Evolutionary conservation across 2,329 filamentous ascomycete species (phyloP).

Genomic region (Reticulascus tulasneorum): DNA sequence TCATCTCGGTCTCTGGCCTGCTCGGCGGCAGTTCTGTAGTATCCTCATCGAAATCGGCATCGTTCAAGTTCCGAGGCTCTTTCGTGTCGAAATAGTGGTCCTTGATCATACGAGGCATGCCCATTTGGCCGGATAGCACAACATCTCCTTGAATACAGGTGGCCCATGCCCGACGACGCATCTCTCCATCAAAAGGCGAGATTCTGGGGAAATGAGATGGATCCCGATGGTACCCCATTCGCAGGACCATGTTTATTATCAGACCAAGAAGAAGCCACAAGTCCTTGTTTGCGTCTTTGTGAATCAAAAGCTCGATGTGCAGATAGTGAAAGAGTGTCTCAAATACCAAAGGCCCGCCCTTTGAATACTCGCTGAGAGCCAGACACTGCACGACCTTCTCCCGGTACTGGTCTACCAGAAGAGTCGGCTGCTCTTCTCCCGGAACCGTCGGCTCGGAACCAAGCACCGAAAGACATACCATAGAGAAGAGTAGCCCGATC

Average conservation of each 20-base stretch:
- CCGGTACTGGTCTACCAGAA: constrained; percentile 18
- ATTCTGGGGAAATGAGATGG: constrained; percentile 35
- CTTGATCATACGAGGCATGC: constrained; percentile 39
- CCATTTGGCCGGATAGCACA: constrained; percentile 39
- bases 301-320: constrained; percentile 5
- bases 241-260: constrained; percentile 29
- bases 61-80: constrained; percentile 38
- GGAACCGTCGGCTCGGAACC: constrained; percentile 16
- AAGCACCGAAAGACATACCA: constrained; percentile 25
- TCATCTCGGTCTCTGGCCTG: constrained; percentile 25
- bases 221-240: constrained; percentile 42
- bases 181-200: constrained; percentile 36
- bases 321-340: constrained; percentile 11
- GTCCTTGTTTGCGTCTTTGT: constrained; percentile 5
- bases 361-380: constrained; percentile 24
- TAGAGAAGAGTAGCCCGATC: constrained; percentile 26
- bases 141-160: constrained; percentile 36
- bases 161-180: constrained; percentile 40
- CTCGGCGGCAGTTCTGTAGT: constrained; percentile 31
- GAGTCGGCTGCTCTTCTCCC: constrained; percentile 13
- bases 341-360: constrained; percentile 12
- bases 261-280: constrained; percentile 27
- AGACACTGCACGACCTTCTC: constrained; percentile 23
- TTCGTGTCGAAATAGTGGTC: constrained; percentile 35
- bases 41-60: constrained; percentile 35